Evolutionary conservation across 768 basidiomycete species (phyloP), one percentile per base, ranked within the genome.

Genomic region (Clitopilus passeckerianus): DNA sequence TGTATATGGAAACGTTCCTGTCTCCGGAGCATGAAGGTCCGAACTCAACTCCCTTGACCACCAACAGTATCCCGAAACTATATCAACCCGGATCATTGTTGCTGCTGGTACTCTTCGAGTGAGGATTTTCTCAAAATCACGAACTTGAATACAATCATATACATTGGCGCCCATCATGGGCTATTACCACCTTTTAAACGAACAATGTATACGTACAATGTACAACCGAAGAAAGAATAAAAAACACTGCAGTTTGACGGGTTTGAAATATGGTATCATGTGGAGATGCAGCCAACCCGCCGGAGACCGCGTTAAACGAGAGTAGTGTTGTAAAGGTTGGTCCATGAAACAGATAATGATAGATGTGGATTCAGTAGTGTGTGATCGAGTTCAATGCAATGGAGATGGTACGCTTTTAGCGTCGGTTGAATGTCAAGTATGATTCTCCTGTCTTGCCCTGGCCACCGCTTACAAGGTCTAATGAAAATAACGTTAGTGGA

Each of bases 401-500:
- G 20, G 20, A 50, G 22, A 50, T 50, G 46, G 15, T 50, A 18
- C 22, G 46, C 10, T 5, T 7, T 50, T 50, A 50, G 18, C 46
- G 46, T 12, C 46, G 46, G 46, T 50, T 50, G 46, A 50, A 50
- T 2, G 46, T 50, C 46, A 50, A 22, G 50, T 44, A 60, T 7
- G 53, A 54, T 44, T 22, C 35, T 43, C 56, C 43, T 59, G 55
- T n/a, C 53, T 30, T 53, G 46, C 46, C 16, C 14, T 53, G 30
- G 20, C 23, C 18, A 23, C 9, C 22, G 34, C 14, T 15, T 1
- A 14, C 27, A 52, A 34, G 34, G 53, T 24, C 22, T 30, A 24
- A 10, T n/a, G 33, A 44, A 30, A 34, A 22, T 23, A 9, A 14
- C n/a, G 16, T 46, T 57, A 20, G 22, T 5, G 5, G n/a, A 22